These are phyloP conservation scores for Filobasidium floriforme DNA, from an alignment of 768 basidiomycete species.

Conservation along the genomic window DNA sequence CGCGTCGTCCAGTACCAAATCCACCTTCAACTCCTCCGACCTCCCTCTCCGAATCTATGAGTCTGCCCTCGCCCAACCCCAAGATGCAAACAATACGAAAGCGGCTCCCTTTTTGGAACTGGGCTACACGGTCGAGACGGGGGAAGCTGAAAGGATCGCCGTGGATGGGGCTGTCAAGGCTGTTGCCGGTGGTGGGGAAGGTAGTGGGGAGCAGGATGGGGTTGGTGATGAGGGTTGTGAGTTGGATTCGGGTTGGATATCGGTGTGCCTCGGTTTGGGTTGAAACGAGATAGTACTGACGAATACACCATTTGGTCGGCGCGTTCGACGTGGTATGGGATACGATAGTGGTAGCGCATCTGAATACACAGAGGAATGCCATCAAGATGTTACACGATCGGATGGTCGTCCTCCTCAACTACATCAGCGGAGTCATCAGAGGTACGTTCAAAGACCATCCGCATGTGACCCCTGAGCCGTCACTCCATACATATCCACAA, in stretches of 20 bases:
- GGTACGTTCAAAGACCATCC: slow-evolving; percentile 53
- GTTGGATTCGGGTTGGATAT: not conserved
- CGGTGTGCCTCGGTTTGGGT: not conserved
- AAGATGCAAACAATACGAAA: slow-evolving; percentile 47
- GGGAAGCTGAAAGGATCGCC: slow-evolving; percentile 96
- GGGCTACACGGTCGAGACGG: slow-evolving; percentile 83
- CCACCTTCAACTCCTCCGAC: slow-evolving; percentile 41
- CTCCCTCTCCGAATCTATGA: slow-evolving; percentile 93
- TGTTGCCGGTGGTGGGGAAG: slow-evolving; percentile 52
- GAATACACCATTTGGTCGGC: no score
- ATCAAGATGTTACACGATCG: slow-evolving; percentile 95
- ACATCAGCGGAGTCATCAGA: slow-evolving; percentile 67
- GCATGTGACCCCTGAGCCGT: no score
- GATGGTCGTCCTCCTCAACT: slow-evolving; percentile 74
- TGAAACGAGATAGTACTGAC: no score
- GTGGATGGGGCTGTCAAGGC: slow-evolving; percentile 91
- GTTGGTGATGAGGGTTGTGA: slow-evolving; percentile 1
- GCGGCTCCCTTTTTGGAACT: slow-evolving; percentile 71
- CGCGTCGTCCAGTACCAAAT: slow-evolving; percentile 50
- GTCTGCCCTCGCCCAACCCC: slow-evolving; percentile 74
- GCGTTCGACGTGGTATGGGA: no score
- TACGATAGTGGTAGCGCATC: slow-evolving; percentile 70
- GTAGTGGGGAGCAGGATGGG: slow-evolving; percentile 63
- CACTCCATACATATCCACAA: no score
- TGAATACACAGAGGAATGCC: slow-evolving; percentile 86